Evolutionary conservation across 352 stramenopile species (phyloP).

Genomic region (Hyaloperonospora arabidopsidis): DNA sequence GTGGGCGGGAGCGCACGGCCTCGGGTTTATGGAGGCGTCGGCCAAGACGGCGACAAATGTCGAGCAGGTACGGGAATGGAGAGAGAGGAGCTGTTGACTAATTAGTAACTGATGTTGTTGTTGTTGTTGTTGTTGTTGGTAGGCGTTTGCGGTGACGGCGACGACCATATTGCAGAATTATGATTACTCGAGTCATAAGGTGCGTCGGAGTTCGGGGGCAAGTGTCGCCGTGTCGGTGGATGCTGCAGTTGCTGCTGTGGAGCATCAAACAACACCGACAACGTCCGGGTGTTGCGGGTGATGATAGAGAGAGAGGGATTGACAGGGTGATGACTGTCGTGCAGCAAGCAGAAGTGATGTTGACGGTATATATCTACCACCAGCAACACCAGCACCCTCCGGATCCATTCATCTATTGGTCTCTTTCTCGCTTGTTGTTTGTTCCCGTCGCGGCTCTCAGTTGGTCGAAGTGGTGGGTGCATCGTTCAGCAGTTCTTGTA

Average conservation of each 20-base stretch:
- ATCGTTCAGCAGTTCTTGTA: constrained; percentile 45
- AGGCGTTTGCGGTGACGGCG: constrained; percentile 66
- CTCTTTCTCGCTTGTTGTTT: constrained; percentile 8
- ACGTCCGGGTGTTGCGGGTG: constrained; percentile 38
- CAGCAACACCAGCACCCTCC: too few relatives aligned
- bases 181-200: constrained; percentile 54
- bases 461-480: constrained; percentile 2
- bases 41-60: constrained; percentile 79
- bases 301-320: background rate
- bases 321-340: too few relatives aligned
- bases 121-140: constrained; percentile 1
- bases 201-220: constrained; percentile 33
- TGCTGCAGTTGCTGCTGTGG: constrained; percentile 5
- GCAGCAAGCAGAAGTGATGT: too few relatives aligned
- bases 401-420: background rate
- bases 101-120: background rate
- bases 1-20: constrained; percentile 50
- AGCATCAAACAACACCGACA: constrained; percentile 7
- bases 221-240: constrained; percentile 41
- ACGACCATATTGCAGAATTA: constrained; percentile 72
- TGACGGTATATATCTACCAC: too few relatives aligned
- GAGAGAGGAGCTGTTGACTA: background rate
- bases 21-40: constrained; percentile 82
- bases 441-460: constrained; percentile 19
- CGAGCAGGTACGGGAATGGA: constrained; percentile 41